Percentiles rank a stretch among this genome's conserved stretches.
phyloP scores from a whole-genome alignment of 345 rosid genomes.

The Crucihimalaya himalaica region DNA sequence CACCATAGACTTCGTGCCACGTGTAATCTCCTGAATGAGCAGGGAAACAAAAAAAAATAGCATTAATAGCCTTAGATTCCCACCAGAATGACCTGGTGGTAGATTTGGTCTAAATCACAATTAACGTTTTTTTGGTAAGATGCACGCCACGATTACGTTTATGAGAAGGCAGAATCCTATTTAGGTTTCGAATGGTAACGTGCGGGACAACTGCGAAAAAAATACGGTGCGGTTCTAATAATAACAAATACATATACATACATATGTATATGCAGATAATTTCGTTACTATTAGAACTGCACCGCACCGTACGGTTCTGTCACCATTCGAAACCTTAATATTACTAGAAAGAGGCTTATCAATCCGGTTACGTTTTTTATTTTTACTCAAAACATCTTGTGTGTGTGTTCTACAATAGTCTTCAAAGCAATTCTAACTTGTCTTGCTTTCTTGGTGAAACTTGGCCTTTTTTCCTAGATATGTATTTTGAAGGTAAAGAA shows the following conservation, averaged over 20 bases:
- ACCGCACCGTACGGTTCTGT: no score
- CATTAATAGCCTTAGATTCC: slow-evolving; percentile 16
- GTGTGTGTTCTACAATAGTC: background rate
- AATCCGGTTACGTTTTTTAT: slow-evolving; percentile 13
- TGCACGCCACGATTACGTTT: slow-evolving; percentile 29
- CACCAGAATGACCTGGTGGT: slow-evolving; percentile 31
- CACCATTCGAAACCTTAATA: no score
- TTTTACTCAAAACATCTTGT: slow-evolving; percentile 6
- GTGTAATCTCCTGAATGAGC: slow-evolving; percentile 17
- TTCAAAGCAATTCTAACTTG: slow-evolving; percentile 15
- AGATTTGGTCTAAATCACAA: slow-evolving; percentile 28
- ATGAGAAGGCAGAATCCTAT: slow-evolving; percentile 7
- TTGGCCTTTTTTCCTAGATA: background rate
- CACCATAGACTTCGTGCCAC: slow-evolving; percentile 11
- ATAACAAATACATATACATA: no score
- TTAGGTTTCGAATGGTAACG: no score
- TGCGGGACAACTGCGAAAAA: no score
- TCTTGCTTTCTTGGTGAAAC: background rate
- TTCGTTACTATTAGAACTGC: no score
- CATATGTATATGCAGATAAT: no score
- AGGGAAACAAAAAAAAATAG: background rate
- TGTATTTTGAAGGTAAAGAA: background rate
- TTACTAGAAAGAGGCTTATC: slow-evolving; percentile 16
- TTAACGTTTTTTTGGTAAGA: slow-evolving; percentile 8
- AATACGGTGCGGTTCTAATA: no score